Base-by-base conservation (phyloP, 1,139 yeast genomes). In the Geotrichum phurueaensis region DNA sequence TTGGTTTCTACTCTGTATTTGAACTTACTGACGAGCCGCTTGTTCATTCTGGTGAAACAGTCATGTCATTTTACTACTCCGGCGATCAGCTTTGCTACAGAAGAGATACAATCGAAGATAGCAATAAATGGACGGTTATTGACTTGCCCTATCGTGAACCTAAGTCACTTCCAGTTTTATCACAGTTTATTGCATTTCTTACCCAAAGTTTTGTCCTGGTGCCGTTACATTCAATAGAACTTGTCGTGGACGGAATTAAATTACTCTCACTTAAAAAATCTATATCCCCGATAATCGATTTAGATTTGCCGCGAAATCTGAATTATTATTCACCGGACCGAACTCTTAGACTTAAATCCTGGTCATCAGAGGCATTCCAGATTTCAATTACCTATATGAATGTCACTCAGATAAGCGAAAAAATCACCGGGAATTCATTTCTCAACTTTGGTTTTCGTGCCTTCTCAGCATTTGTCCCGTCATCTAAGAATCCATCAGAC, bases 1-100 rank as follows among this genome's bases (percentile, higher is more conserved):
- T 94, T 67, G 99, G 99, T 77, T 94, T 94, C 85, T 94, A 94
- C 84, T 92, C 98, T 52, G 85, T 92, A 67, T 94, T 94, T 84
- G 89, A 94, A 80, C 95, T 94, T 72, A 97, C 98, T 68, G 98
- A 94, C 77, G 75, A 75, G 63, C 80, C 79, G 1, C 68, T 76
- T 29, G 79, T 76, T 2, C 75, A 74, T 55, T 76, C 79, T 1
- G 79, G 79, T 15, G 61, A 64, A 23, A 66, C 71, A 1, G 72
- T 75, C 29, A 75, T 76, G 77, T 69, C 72, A 1, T 77, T 76
- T 63, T 71, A 71, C 60, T 76, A 75, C 62, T 66, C 67, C 9
- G 79, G 77, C 12, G 79, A 76, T 57, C 79, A 76, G 60, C 68
- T 76, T 22, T 71, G 74, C 50, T 76, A 73, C 60, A 61, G 74